Evolutionary conservation across 768 basidiomycete species (phyloP), one percentile per base, ranked within the genome.

Genomic region (Holtermannia corniformis): DNA sequence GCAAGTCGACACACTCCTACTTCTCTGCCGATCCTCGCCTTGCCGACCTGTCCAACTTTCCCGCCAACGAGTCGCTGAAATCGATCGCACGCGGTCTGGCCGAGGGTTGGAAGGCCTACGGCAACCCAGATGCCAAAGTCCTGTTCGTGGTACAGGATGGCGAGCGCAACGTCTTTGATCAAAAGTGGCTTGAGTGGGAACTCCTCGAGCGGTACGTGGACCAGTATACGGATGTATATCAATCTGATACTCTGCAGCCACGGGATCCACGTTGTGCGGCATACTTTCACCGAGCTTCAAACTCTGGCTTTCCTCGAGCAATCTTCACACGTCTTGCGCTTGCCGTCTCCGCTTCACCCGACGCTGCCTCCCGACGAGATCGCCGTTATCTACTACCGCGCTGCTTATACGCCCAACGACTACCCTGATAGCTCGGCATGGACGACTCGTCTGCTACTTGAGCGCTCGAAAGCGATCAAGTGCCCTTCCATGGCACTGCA

Each of bases 81-180:
- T 82, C 83, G 2, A 73, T 97, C 1, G 85, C 81, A 0, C 73
- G 76, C 44, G 92, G 92, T 1, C 74, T 99, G 13, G 86, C 83
- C 4, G 78, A 80, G 24, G 93, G 84, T 0, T 91, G 95, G 70
- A 75, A 76, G 41, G 83, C 83, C 10, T 93, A 92, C 63, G 64
- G 60, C 10, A 52, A 61, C 23, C 47, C 52, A 14, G 57, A 64
- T 2, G 77, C 82, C 3, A 73, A 71, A 32, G 80, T 97, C 23
- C 76, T 97, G 12, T 87, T 97, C 63, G 88, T 96, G n/a, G 81
- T 88, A 0, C 91, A 92, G 63, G 78, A 81, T 3, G 79, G 81
- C 41, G 93, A 97, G 69, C 79, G 92, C 32, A 99, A 99, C 71
- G 80, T 93, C 3, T 97, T 96, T 67, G 93, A 97, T 70, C 93